Conservation (phyloP, 2,329 filamentous ascomycete genomes). For the Hypoxylon sp. region DNA sequence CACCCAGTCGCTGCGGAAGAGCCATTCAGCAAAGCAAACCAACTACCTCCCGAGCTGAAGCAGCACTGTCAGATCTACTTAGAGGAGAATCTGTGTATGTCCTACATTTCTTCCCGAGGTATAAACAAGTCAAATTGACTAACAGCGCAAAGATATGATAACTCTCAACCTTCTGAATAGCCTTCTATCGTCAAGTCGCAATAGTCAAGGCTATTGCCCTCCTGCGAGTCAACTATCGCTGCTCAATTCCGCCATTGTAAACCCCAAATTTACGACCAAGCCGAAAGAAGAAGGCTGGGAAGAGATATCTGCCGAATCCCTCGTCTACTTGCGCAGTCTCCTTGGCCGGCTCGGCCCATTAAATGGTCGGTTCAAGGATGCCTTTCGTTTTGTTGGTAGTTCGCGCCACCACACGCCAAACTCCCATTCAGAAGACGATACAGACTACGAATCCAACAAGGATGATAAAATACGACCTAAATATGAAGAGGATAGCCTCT, state of each 20-base stretch:
- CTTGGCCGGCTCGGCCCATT: conserved; percentile 71
- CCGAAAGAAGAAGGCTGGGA: conserved; percentile 66
- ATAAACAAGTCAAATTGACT: conserved; percentile 11
- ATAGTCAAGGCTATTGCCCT: conserved; percentile 60
- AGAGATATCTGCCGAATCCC: conserved; percentile 70
- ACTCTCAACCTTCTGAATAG: conserved; percentile 69
- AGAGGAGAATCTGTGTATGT: conserved; percentile 75
- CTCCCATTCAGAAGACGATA: conserved; percentile 57
- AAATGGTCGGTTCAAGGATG: conserved; percentile 72
- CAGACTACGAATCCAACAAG: conserved; percentile 57
- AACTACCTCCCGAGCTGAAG: conserved; percentile 69
- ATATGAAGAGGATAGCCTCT: conserved; percentile 73
- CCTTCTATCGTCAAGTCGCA: conserved; percentile 62
- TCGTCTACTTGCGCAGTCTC: conserved; percentile 74
- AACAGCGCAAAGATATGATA: conserved; percentile 22
- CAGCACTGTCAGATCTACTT: conserved; percentile 75
- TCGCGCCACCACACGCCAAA: conserved; percentile 46
- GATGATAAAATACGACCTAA: conserved; percentile 63
- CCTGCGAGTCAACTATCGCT: conserved; percentile 77
- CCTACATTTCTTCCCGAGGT: not conserved
- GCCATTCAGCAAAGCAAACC: conserved; percentile 61
- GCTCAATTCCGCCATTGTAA: conserved; percentile 80
- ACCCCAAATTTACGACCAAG: conserved; percentile 80
- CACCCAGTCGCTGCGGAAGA: conserved; percentile 3
- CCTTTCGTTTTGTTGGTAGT: conserved; percentile 70